These are phyloP conservation scores for Boletus insuetus DNA, from an alignment of 768 basidiomycete genomes.

Conservation along the genomic window DNA sequence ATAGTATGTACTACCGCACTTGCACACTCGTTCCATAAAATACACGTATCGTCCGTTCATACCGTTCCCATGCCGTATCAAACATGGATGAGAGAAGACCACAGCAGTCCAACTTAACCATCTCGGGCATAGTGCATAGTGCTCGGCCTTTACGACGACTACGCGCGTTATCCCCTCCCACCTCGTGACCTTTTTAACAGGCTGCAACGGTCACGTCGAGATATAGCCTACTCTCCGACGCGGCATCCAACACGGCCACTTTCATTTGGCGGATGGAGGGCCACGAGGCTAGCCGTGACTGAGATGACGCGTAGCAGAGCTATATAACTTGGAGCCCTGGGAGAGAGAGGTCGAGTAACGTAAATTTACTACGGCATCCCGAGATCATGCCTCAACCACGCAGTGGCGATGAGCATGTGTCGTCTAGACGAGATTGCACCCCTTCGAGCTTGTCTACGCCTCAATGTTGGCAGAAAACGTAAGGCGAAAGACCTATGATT, in stretches of 20 bases:
- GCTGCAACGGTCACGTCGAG: slow-evolving; percentile 10
- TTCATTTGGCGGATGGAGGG: slow-evolving; percentile 11
- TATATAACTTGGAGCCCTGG: background rate
- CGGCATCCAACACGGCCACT: slow-evolving; percentile 18
- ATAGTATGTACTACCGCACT: background rate
- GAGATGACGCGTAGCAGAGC: background rate
- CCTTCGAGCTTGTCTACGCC: background rate
- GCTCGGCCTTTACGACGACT: slow-evolving; percentile 12
- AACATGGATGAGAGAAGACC: background rate
- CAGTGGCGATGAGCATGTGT: slow-evolving; percentile 30
- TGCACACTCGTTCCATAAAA: background rate
- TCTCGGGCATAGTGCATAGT: background rate
- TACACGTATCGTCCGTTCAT: background rate
- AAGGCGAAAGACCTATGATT: slow-evolving; percentile 12
- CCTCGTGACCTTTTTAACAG: background rate
- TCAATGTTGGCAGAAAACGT: slow-evolving; percentile 17
- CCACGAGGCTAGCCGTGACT: slow-evolving; percentile 13
- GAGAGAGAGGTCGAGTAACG: slow-evolving; percentile 10
- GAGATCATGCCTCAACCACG: slow-evolving; percentile 27
- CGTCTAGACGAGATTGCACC: slow-evolving; percentile 4
- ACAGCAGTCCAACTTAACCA: background rate
- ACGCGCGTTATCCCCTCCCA: slow-evolving; percentile 17
- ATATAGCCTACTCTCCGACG: slow-evolving; percentile 2
- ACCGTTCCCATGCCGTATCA: background rate
- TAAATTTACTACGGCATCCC: slow-evolving; percentile 29